A percentile compares a stretch with the other conserved stretches of the same genome.
phyloP scores from a whole-genome alignment of 352 stramenopile species.

The Hyaloperonospora brassicae region DNA sequence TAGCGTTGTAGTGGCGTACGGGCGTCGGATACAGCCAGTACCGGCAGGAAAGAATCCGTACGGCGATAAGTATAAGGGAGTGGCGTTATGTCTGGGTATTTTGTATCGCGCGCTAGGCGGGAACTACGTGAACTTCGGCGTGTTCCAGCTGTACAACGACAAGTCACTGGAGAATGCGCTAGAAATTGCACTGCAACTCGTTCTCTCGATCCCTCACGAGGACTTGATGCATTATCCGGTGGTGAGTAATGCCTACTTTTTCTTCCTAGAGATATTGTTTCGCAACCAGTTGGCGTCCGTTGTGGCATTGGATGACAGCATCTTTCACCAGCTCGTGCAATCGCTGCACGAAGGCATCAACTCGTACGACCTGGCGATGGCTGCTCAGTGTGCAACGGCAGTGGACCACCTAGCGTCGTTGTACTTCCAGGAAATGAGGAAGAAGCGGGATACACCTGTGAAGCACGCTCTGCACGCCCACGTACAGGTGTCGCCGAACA shows the following conservation, averaged over 20 bases:
- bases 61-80: conserved; percentile 96
- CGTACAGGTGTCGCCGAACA: conserved; percentile 87
- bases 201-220: conserved; percentile 91
- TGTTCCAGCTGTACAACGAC: conserved; percentile 99
- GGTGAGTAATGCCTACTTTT: conserved; percentile 96
- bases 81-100: conserved; percentile 91
- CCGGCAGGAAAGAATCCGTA: conserved; percentile 88
- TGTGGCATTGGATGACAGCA: conserved; percentile 86
- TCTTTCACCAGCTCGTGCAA: conserved; percentile 95
- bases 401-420: conserved; percentile 90
- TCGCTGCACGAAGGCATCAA: conserved; percentile 87
- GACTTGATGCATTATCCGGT: conserved; percentile 97
- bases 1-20: conserved; percentile 94
- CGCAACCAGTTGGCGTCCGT: conserved; percentile 94
- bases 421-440: conserved; percentile 96
- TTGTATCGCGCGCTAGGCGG: conserved; percentile 80
- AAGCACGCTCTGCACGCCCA: conserved; percentile 90
- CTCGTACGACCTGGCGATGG: conserved; percentile 88
- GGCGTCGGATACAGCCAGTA: conserved; percentile 76
- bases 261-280: conserved; percentile 98
- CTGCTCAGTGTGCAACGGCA: conserved; percentile 91
- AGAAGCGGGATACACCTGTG: conserved; percentile 92
- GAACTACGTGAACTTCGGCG: conserved; percentile 98
- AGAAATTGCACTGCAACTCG: conserved; percentile 92
- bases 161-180: conserved; percentile 90